Conservation (phyloP, 2,329 filamentous ascomycete species). For the Monosporascus sp. region DNA sequence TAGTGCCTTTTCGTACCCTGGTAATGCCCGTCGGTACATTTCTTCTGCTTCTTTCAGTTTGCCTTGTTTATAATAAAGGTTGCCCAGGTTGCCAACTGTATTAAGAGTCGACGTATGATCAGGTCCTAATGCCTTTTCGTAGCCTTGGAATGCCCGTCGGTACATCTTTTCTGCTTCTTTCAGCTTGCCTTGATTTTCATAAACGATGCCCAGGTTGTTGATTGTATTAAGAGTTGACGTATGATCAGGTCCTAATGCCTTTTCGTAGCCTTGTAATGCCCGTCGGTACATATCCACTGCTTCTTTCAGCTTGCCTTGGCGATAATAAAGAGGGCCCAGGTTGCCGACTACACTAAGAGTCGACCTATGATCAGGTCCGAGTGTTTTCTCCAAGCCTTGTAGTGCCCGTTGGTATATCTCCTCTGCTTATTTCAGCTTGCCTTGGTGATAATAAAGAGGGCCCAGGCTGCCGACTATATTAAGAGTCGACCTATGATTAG, state of each 20-base stretch:
- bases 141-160: too few species aligned
- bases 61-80: conserved; percentile 3
- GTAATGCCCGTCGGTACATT: conserved; percentile 3
- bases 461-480: too few species aligned
- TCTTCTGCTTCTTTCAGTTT: conserved; percentile 3
- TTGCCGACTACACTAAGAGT: conserved; percentile 5
- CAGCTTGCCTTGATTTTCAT: too few species aligned
- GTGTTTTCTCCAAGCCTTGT: background rate
- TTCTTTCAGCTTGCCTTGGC: conserved; percentile 11
- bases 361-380: conserved; percentile 17
- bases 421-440: conserved; percentile 3
- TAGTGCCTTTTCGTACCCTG: background rate
- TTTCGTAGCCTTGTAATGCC: too few species aligned
- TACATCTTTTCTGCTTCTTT: too few species aligned
- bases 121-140: too few species aligned
- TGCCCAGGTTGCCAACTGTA: background rate
- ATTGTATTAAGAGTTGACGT: too few species aligned
- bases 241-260: too few species aligned
- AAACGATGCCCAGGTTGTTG: too few species aligned
- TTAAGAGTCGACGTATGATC: too few species aligned
- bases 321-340: conserved; percentile 9
- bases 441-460: conserved; percentile 15
- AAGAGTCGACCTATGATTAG: conserved; percentile 20
- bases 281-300: too few species aligned
- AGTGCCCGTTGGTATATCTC: too few species aligned